Evolutionary conservation across 1,284 basidiomycete genomes (phyloP).

Genomic region (Heterobasidion parviporum): DNA sequence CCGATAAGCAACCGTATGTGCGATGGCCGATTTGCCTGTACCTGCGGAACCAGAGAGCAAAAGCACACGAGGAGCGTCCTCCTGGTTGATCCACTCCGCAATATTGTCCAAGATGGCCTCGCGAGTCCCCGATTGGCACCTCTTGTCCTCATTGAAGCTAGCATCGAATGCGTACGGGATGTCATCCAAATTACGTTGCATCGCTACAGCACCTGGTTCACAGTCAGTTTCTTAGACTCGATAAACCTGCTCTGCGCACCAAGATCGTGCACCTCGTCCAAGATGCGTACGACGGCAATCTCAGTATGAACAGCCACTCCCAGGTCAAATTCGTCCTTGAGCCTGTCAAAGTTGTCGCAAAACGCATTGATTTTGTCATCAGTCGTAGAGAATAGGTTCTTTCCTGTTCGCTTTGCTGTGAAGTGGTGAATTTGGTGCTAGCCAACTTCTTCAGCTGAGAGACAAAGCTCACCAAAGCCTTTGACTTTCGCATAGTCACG

Average conservation of each 20-base stretch:
- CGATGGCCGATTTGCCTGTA: not conserved
- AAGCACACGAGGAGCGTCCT: not conserved
- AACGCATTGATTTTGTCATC: not conserved
- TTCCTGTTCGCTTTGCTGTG: not conserved
- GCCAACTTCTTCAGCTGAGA: not conserved
- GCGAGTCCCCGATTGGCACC: not conserved
- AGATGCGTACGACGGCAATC: too few relatives aligned
- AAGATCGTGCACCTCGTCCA: too few relatives aligned
- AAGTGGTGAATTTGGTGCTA: not conserved
- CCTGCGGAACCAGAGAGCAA: not conserved
- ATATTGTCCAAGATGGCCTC: not conserved
- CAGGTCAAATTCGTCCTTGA: not conserved
- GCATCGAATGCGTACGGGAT: not conserved
- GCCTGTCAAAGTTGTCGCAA: not conserved
- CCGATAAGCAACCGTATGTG: not conserved
- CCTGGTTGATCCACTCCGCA: not conserved
- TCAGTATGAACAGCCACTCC: not conserved
- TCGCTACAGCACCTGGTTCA: not conserved
- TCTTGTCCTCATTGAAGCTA: not conserved
- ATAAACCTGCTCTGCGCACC: not conserved
- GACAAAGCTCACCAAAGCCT: not conserved
- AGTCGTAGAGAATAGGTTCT: not conserved
- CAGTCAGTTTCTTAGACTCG: not conserved
- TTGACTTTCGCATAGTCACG: not conserved
- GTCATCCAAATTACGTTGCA: not conserved